Base-by-base conservation (phyloP, 1,139 yeast species). In the Sugiyamaella japonica region DNA sequence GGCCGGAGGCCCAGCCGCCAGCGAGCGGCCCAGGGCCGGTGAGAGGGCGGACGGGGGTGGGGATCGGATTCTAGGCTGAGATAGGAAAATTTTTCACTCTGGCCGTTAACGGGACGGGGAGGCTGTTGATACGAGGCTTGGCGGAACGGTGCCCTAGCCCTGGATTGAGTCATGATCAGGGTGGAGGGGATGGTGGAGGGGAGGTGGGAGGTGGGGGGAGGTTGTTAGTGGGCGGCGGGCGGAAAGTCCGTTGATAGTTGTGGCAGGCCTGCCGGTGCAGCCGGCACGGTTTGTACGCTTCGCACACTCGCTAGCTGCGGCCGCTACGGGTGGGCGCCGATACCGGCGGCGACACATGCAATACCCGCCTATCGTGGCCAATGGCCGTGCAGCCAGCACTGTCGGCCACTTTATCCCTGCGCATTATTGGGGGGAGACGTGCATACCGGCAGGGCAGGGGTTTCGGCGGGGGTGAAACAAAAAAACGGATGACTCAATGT, bases 401-500 rank as follows among this genome's bases (percentile, higher is more conserved):
- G 9, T 29, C n/a, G 3, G 34, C 34, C 34, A 29, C 34, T 29
- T 9, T 29, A 29, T 29, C 34, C n/a, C 34, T 29, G 43, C 29
- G 9, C 43, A 20, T 20, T 20, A 20, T 6, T 20, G 25, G 6
- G 25, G 25, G 6, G 3, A 6, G 25, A 20, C 25, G 25, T 20
- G 25, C 25, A 20, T 20, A 34, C 4, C 38, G 28, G 43, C 43
- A 16, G 29, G 43, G 48, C 17, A 34, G 32, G 13, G 39, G 48
- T 17, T 23, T 31, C 40, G 32, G 16, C 10, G 47, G 8, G 34
- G 20, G 20, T 15, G 16, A 25, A 32, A 9, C 17, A 9, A 20
- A 17, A 44, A 29, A 34, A 12, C 32, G 13, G 25, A 44, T 44
- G 48, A 44, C 48, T 44, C 48, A 44, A 44, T 31, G 48, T 36